Conservation (phyloP, 176 grass and related monocot species). For the Triticum turgidum region DNA sequence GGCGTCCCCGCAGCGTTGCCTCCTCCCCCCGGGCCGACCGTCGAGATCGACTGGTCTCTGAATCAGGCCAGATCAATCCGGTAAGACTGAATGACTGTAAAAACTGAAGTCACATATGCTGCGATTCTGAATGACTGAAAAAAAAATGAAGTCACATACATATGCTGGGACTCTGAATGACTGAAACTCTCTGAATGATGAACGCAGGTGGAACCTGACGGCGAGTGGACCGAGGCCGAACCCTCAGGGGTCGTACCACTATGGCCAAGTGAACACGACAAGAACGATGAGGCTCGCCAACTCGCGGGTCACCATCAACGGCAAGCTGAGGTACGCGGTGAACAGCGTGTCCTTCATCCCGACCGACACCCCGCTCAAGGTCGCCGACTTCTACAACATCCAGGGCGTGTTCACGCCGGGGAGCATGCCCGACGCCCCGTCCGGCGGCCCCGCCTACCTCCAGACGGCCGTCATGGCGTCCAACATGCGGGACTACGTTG, state of each 20-base stretch:
- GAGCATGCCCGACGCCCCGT: conserved; percentile 73
- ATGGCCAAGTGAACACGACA: conserved; percentile 86
- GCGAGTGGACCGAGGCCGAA: conserved; percentile 96
- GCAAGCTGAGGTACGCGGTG: conserved; percentile 88
- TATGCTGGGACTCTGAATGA: neutral
- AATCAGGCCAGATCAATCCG: conserved; percentile 93
- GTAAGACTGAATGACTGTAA: conserved; percentile 24
- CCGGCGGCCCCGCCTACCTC: conserved; percentile 56
- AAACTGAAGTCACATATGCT: too few relatives aligned
- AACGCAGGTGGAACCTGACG: conserved; percentile 81
- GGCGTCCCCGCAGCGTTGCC: conserved; percentile 18
- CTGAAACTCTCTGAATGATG: neutral
- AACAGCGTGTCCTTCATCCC: conserved; percentile 81
- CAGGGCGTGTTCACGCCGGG: conserved; percentile 68
- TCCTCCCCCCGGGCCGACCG: conserved; percentile 60
- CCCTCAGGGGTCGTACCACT: conserved; percentile 96
- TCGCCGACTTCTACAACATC: conserved; percentile 94
- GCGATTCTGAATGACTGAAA: neutral
- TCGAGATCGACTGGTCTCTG: conserved; percentile 75
- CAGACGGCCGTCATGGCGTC: conserved; percentile 85
- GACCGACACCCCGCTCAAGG: conserved; percentile 82
- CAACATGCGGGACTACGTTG: conserved; percentile 83
- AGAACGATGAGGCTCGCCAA: conserved; percentile 79
- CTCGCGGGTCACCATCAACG: conserved; percentile 63
- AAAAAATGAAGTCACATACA: neutral